phyloP scores from a whole-genome alignment of 345 rosid genomes.

The Dipteronia dyeriana region DNA sequence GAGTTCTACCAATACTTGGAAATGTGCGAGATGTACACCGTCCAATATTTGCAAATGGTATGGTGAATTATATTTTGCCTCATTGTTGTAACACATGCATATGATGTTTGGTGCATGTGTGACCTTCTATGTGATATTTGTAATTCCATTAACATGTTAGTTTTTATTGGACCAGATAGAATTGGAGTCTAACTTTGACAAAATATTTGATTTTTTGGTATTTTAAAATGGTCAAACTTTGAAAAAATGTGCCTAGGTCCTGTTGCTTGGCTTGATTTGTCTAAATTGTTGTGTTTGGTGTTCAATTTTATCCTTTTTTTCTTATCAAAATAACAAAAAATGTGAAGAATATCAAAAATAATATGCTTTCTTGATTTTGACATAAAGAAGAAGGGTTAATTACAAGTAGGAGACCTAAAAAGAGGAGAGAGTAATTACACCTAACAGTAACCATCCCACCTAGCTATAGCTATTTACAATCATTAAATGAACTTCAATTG shows the following conservation, averaged over 20 bases:
- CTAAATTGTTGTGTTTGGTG: background rate
- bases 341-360: too few relatives aligned
- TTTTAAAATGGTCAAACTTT: background rate
- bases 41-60: constrained; percentile 96
- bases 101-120: constrained; percentile 12
- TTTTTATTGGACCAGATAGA: background rate
- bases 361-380: too few relatives aligned
- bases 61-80: constrained; percentile 20
- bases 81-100: constrained; percentile 3
- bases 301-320: constrained; percentile 1
- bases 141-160: background rate
- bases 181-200: background rate
- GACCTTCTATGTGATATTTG: constrained; percentile 6
- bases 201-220: background rate
- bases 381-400: too few relatives aligned
- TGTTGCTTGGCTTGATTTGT: background rate
- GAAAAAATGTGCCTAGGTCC: background rate
- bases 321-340: background rate
- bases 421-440: too few relatives aligned
- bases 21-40: constrained; percentile 84
- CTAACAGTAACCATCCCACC: too few relatives aligned
- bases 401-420: too few relatives aligned
- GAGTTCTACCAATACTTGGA: constrained; percentile 87
- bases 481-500: too few relatives aligned
- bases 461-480: too few relatives aligned